phyloP scores from a whole-genome alignment of 2,329 filamentous ascomycete species.

The Colletotrichum sp. region DNA sequence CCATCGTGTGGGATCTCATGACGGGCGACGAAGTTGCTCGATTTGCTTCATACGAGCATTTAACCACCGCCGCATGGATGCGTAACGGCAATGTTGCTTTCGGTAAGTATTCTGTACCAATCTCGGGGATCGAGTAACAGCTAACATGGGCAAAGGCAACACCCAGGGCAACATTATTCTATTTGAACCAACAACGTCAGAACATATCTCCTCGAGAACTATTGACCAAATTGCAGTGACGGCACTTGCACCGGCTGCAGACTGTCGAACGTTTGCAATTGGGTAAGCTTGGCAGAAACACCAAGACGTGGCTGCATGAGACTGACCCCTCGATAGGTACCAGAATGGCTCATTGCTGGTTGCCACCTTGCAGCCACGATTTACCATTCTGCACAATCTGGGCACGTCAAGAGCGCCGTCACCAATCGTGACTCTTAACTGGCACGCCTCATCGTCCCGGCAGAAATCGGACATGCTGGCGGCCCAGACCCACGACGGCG shows the following conservation, averaged over 20 bases:
- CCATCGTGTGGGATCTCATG: slow-evolving; percentile 96
- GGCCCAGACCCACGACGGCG: slow-evolving; percentile 88
- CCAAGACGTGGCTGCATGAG: background rate
- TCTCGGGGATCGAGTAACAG: slow-evolving; percentile 19
- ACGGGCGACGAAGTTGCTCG: slow-evolving; percentile 88
- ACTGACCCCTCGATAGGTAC: slow-evolving; percentile 63
- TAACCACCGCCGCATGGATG: slow-evolving; percentile 93
- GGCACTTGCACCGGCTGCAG: slow-evolving; percentile 85
- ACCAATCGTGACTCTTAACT: slow-evolving; percentile 83
- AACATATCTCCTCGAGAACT: slow-evolving; percentile 89
- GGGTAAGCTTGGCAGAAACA: slow-evolving; percentile 63
- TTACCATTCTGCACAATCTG: slow-evolving; percentile 92
- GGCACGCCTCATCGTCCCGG: slow-evolving; percentile 95
- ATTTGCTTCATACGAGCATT: slow-evolving; percentile 89
- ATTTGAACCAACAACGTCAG: slow-evolving; percentile 91
- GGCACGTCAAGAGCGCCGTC: slow-evolving; percentile 85
- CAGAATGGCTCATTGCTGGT: slow-evolving; percentile 94
- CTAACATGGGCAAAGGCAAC: slow-evolving; percentile 68
- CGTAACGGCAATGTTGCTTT: slow-evolving; percentile 95
- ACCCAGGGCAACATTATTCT: slow-evolving; percentile 90
- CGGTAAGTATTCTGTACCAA: slow-evolving; percentile 61
- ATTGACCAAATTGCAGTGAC: slow-evolving; percentile 93
- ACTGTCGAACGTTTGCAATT: slow-evolving; percentile 95
- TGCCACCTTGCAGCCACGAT: slow-evolving; percentile 86
- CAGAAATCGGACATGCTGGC: slow-evolving; percentile 99